Conservation (phyloP, 495 filamentous ascomycete genomes). For the Lophiotrema nucula region DNA sequence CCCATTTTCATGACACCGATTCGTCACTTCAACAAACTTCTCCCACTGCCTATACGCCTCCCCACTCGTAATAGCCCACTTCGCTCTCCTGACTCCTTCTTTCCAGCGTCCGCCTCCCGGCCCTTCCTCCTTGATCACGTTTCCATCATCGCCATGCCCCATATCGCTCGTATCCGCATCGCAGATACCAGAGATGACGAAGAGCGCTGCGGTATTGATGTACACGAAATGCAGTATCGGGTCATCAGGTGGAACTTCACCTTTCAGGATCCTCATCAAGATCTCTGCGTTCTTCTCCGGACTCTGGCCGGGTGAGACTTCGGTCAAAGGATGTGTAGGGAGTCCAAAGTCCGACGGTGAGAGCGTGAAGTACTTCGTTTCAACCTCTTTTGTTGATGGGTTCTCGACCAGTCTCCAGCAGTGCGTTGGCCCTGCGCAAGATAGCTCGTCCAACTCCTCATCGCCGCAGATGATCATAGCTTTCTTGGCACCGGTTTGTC, state of each 20-base stretch:
- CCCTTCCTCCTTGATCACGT: slow-evolving; percentile 74
- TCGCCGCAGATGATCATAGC: slow-evolving; percentile 90
- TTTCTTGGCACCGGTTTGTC: slow-evolving; percentile 72
- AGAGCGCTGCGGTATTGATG: slow-evolving; percentile 85
- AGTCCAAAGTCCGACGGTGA: slow-evolving; percentile 84
- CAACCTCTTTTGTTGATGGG: slow-evolving; percentile 52
- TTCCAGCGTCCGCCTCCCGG: slow-evolving; percentile 89
- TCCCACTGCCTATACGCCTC: slow-evolving; percentile 68
- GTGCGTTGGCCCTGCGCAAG: slow-evolving; percentile 77
- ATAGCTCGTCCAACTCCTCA: slow-evolving; percentile 94
- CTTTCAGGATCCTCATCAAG: slow-evolving; percentile 70
- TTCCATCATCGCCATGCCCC: slow-evolving; percentile 69
- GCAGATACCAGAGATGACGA: slow-evolving; percentile 81
- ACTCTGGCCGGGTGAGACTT: slow-evolving; percentile 79
- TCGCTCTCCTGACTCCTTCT: slow-evolving; percentile 80
- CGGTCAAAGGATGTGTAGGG: slow-evolving; percentile 65
- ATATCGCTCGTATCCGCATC: slow-evolving; percentile 74
- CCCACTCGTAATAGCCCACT: slow-evolving; percentile 80
- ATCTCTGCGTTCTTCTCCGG: slow-evolving; percentile 86
- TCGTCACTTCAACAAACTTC: slow-evolving; percentile 43
- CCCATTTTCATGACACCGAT: slow-evolving; percentile 19
- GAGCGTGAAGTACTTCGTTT: slow-evolving; percentile 71
- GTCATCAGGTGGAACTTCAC: slow-evolving; percentile 68
- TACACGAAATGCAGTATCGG: slow-evolving; percentile 91
- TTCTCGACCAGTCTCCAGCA: slow-evolving; percentile 77